Evolutionary conservation across 768 basidiomycete genomes (phyloP).

Genomic region (Polyporus arcularius): DNA sequence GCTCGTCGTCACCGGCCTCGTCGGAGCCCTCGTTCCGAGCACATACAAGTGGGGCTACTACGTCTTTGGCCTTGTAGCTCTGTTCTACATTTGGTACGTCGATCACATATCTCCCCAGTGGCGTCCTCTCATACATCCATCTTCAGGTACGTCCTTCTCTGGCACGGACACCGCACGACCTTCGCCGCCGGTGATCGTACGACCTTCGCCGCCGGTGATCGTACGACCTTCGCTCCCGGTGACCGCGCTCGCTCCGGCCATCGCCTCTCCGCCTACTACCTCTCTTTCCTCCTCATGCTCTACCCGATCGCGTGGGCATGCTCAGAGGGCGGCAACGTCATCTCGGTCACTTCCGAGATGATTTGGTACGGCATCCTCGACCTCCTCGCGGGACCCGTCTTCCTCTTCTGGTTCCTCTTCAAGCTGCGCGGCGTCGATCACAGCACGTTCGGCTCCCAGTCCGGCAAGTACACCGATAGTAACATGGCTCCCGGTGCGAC

Average conservation of each 20-base stretch:
- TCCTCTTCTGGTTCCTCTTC: constrained; percentile 36
- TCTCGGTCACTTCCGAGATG: constrained; percentile 54
- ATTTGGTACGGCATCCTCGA: constrained; percentile 55
- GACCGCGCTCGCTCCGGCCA: constrained; percentile 30
- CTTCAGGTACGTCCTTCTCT: constrained; percentile 34
- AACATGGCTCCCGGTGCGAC: neutral
- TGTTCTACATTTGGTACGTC: constrained; percentile 40
- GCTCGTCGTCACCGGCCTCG: constrained; percentile 44
- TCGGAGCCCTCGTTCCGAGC: constrained; percentile 49
- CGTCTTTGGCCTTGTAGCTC: constrained; percentile 45
- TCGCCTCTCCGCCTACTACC: constrained; percentile 39
- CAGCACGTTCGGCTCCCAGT: constrained; percentile 26
- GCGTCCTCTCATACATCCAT: neutral
- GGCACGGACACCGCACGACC: constrained; percentile 27
- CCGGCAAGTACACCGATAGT: constrained; percentile 30
- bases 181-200: constrained; percentile 28
- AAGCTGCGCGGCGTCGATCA: constrained; percentile 29
- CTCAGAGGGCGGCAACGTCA: constrained; percentile 52
- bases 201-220: constrained; percentile 25
- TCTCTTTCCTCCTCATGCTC: constrained; percentile 57
- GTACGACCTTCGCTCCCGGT: constrained; percentile 26
- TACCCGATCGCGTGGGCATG: constrained; percentile 62
- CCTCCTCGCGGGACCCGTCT: constrained; percentile 39
- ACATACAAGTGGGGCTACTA: constrained; percentile 57
- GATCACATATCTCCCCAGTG: neutral